phyloP scores from a whole-genome alignment of 202 grass and related monocot species.

The Schoenoplectus tabernaemontani region DNA sequence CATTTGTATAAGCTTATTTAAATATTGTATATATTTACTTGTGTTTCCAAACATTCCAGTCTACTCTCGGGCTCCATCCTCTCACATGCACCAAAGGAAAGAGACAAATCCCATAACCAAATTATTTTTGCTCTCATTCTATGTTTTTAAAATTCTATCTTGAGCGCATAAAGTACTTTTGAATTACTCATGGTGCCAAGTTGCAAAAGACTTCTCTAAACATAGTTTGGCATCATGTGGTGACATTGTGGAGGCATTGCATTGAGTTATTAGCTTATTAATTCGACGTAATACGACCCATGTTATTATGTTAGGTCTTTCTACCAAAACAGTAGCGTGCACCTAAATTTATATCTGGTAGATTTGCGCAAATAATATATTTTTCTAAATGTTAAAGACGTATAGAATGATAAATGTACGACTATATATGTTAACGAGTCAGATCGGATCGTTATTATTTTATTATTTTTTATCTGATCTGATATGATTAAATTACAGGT shows the following conservation, averaged over 20 bases:
- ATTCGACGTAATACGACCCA: not conserved
- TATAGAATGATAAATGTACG: too few species aligned
- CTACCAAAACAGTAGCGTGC: slow-evolving; percentile 20
- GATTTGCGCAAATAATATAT: too few species aligned
- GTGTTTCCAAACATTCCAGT: too few species aligned
- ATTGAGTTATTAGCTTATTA: slow-evolving; percentile 1
- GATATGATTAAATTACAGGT: too few species aligned
- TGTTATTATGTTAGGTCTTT: slow-evolving; percentile 20
- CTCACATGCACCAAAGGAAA: not conserved
- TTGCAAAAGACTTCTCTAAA: not conserved
- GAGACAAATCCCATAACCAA: not conserved
- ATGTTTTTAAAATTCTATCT: not conserved
- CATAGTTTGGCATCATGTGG: slow-evolving; percentile 8
- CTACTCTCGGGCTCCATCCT: too few species aligned
- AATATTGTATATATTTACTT: too few species aligned
- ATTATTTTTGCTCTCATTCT: not conserved
- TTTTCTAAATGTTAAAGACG: too few species aligned
- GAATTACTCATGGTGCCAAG: not conserved
- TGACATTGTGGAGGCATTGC: not conserved
- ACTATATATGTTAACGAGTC: too few species aligned
- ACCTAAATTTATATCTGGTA: not conserved
- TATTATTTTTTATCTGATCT: too few species aligned
- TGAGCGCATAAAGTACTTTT: not conserved
- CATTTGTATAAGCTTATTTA: too few species aligned
- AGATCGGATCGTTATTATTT: too few species aligned